Percentiles rank a stretch among this genome's conserved stretches.
Evolutionary conservation across 345 rosid genomes (phyloP).

Genomic region (Heritiera fomes): DNA sequence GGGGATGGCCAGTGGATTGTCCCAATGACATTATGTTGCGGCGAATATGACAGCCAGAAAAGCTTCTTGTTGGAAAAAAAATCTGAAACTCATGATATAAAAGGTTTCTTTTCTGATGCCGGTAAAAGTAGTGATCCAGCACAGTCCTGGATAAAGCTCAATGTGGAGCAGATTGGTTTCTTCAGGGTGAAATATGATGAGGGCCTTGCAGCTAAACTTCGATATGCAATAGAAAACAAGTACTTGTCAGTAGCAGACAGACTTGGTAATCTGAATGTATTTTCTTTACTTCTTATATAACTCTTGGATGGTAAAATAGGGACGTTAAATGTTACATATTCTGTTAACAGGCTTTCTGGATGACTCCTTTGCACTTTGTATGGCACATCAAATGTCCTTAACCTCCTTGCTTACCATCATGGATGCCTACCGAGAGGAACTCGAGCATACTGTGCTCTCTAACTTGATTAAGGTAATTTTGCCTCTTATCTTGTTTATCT

Average conservation of each 20-base stretch:
- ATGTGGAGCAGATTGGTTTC: constrained; percentile 83
- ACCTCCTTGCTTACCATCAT: constrained; percentile 78
- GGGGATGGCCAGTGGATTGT: constrained; percentile 94
- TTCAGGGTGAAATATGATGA: constrained; percentile 89
- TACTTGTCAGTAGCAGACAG: constrained; percentile 65
- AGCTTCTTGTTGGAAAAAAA: constrained; percentile 70
- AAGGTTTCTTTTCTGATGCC: constrained; percentile 26
- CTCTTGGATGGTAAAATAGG: constrained; percentile 13
- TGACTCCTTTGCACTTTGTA: constrained; percentile 84
- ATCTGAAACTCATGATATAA: constrained; percentile 49
- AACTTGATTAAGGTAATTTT: constrained; percentile 73
- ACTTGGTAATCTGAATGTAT: constrained; percentile 50
- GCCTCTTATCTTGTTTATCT: constrained; percentile 8
- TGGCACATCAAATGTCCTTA: constrained; percentile 82
- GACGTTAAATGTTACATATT: constrained; percentile 18
- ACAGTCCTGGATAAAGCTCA: constrained; percentile 77
- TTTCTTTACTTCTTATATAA: neutral
- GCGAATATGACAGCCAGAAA: constrained; percentile 61
- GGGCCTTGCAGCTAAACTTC: constrained; percentile 68
- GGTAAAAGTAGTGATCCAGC: constrained; percentile 1
- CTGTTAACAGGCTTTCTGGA: constrained; percentile 76
- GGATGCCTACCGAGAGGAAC: constrained; percentile 74
- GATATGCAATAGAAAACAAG: constrained; percentile 70
- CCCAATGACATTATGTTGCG: constrained; percentile 74
- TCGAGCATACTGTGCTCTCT: constrained; percentile 74